phyloP scores from a whole-genome alignment of 2,329 filamentous ascomycete genomes.

The Didymella arachidicola region DNA sequence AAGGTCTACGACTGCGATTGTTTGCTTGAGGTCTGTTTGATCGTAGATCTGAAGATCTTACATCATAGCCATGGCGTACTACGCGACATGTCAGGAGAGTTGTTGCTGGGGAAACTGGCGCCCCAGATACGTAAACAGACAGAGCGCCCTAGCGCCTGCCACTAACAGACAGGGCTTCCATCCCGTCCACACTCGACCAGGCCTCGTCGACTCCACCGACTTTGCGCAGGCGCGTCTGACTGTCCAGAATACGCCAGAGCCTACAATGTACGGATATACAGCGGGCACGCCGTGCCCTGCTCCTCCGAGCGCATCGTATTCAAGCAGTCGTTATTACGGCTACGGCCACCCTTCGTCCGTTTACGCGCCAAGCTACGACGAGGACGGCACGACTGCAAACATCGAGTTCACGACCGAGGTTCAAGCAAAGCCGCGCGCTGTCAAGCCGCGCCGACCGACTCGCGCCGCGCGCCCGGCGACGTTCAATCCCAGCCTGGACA shows the following conservation, averaged over 20 bases:
- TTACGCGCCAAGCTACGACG: constrained; percentile 46
- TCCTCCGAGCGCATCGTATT: constrained; percentile 35
- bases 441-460: constrained; percentile 46
- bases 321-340: constrained; percentile 37
- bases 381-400: constrained; percentile 48
- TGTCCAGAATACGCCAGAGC: constrained; percentile 13
- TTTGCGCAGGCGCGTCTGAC: constrained; percentile 32
- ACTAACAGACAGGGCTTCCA: constrained; percentile 9
- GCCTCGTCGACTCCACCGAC: constrained; percentile 20
- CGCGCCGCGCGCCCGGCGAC: constrained; percentile 39
- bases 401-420: constrained; percentile 51
- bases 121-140: constrained; percentile 10
- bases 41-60: background rate
- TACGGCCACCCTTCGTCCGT: constrained; percentile 35
- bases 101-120: constrained; percentile 15
- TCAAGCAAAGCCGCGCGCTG: constrained; percentile 37
- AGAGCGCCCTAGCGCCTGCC: constrained; percentile 11
- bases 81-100: constrained; percentile 4
- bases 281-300: constrained; percentile 50
- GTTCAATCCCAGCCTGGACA: constrained; percentile 47
- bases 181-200: constrained; percentile 12
- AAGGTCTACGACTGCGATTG: background rate
- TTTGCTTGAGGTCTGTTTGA: background rate
- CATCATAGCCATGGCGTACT: constrained; percentile 14
- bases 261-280: constrained; percentile 46